A percentile compares a stretch with the other conserved stretches of the same genome.
These are phyloP conservation scores for Draba incana DNA, from an alignment of 345 rosid species.

Conservation along the genomic window DNA sequence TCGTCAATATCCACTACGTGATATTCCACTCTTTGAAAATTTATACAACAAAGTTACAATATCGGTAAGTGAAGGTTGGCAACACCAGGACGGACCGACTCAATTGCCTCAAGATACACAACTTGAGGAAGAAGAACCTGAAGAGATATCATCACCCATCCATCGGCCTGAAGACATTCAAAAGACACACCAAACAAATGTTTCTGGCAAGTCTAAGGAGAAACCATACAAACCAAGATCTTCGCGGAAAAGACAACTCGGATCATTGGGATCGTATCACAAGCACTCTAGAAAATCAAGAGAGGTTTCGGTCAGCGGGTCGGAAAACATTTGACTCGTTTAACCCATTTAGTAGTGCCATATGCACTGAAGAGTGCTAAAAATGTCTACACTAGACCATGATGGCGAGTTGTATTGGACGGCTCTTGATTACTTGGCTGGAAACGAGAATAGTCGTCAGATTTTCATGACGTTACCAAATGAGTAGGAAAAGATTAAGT, in stretches of 20 bases:
- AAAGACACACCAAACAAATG: not conserved
- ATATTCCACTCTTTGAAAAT: not conserved
- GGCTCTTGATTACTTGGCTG: not conserved
- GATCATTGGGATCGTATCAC: constrained; percentile 17
- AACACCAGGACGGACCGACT: not conserved
- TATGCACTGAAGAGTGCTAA: not conserved
- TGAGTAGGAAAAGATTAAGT: not conserved
- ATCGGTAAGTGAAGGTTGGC: not conserved
- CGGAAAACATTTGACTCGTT: not conserved
- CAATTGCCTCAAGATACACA: not conserved
- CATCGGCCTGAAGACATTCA: not conserved
- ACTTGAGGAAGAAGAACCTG: not conserved
- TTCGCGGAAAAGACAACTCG: not conserved
- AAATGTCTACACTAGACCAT: constrained; percentile 9
- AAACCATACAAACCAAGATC: not conserved
- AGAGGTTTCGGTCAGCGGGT: not conserved
- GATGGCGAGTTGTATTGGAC: constrained; percentile 1
- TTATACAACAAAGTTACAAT: not conserved
- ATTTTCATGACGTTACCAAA: not conserved
- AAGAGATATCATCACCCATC: not conserved
- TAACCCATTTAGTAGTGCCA: not conserved
- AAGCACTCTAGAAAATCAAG: constrained; percentile 6
- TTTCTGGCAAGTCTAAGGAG: not conserved
- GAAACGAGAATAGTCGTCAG: not conserved
- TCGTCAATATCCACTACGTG: not conserved